Conservation (phyloP, 768 basidiomycete genomes). For the Lactarius psammicola region DNA sequence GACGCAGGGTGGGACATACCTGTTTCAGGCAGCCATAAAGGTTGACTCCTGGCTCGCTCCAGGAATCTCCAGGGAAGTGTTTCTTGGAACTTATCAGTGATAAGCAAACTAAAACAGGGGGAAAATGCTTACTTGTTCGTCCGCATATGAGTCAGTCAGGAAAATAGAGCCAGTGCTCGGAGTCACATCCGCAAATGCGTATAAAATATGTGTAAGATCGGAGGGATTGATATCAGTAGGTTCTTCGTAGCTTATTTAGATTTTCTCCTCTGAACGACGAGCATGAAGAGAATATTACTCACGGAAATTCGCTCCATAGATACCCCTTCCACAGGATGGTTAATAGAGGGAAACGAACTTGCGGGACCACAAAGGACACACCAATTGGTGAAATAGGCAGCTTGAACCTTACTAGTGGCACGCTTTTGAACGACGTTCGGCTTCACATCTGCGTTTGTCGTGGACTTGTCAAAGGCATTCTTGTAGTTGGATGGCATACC, state of each 20-base stretch:
- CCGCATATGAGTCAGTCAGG: slow-evolving; percentile 73
- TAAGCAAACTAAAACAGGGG: neutral
- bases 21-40: slow-evolving; percentile 83
- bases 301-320: slow-evolving; percentile 66
- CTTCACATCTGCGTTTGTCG: slow-evolving; percentile 17
- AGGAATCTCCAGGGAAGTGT: slow-evolving; percentile 69
- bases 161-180: slow-evolving; percentile 57
- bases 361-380: slow-evolving; percentile 17
- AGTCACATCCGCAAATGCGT: slow-evolving; percentile 76
- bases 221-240: slow-evolving; percentile 59
- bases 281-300: slow-evolving; percentile 32
- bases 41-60: slow-evolving; percentile 73
- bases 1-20: slow-evolving; percentile 35
- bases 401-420: slow-evolving; percentile 35
- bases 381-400: slow-evolving; percentile 42
- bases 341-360: neutral
- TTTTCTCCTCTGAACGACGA: slow-evolving; percentile 14
- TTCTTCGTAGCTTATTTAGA: slow-evolving; percentile 40
- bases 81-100: slow-evolving; percentile 44
- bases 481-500: slow-evolving; percentile 15
- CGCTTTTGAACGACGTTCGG: slow-evolving; percentile 13
- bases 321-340: slow-evolving; percentile 42
- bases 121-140: slow-evolving; percentile 50
- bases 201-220: slow-evolving; percentile 72
- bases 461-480: slow-evolving; percentile 10